phyloP scores from a whole-genome alignment of 495 filamentous ascomycete genomes.

The Daldinia loculata region DNA sequence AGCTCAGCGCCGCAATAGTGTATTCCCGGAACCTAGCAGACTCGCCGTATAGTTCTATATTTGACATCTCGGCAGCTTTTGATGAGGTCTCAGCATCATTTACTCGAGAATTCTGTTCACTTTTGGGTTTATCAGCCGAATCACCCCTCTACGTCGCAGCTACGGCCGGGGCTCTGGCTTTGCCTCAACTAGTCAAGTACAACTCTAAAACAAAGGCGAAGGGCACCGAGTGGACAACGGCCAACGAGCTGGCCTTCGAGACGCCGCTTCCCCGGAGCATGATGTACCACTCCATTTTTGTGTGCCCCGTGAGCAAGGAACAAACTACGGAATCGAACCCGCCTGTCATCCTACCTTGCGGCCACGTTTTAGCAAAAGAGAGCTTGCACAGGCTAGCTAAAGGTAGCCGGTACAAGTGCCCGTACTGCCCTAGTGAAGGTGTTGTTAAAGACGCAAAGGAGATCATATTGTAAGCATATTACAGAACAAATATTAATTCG shows the following conservation, averaged over 20 bases:
- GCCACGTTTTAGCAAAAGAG: constrained; percentile 91
- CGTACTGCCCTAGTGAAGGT: constrained; percentile 92
- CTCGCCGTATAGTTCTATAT: constrained; percentile 80
- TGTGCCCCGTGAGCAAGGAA: constrained; percentile 95
- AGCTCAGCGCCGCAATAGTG: constrained; percentile 78
- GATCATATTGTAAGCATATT: constrained; percentile 60
- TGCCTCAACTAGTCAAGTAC: constrained; percentile 85
- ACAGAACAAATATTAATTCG: background rate
- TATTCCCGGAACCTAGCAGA: constrained; percentile 71
- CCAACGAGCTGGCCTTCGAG: constrained; percentile 90
- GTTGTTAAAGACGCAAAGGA: constrained; percentile 76
- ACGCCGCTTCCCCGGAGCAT: constrained; percentile 86
- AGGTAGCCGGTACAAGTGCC: constrained; percentile 87
- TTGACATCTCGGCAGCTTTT: constrained; percentile 78
- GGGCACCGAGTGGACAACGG: constrained; percentile 92
- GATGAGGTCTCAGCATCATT: constrained; percentile 83
- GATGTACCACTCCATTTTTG: constrained; percentile 95
- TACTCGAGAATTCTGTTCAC: constrained; percentile 92
- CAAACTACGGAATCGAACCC: constrained; percentile 93
- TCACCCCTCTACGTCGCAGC: constrained; percentile 90
- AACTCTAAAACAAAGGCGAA: constrained; percentile 83
- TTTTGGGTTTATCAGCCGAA: constrained; percentile 85
- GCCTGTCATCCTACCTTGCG: constrained; percentile 97
- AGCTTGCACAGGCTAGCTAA: constrained; percentile 79
- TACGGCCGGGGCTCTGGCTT: constrained; percentile 89